Conservation (phyloP, 768 basidiomycete genomes). For the Leucogyrophana mollusca region DNA sequence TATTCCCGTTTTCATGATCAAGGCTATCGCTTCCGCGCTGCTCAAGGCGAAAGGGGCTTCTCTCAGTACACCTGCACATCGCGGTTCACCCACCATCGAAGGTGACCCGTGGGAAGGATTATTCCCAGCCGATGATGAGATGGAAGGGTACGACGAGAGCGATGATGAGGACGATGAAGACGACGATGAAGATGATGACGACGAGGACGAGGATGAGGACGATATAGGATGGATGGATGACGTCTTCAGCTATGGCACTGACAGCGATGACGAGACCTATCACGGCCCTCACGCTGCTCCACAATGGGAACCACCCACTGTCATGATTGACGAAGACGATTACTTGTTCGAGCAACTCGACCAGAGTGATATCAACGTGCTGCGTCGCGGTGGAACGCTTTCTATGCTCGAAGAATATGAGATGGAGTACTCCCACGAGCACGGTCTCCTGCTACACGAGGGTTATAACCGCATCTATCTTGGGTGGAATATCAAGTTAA, state of each 20-base stretch:
- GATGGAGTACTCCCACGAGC: conserved; percentile 53
- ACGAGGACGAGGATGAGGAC: conserved; percentile 22
- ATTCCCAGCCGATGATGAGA: conserved; percentile 49
- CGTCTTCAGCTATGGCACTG: conserved; percentile 23
- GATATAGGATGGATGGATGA: conserved; percentile 17
- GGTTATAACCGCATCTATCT: conserved; percentile 51
- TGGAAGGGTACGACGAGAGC: conserved; percentile 30
- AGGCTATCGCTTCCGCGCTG: conserved; percentile 52
- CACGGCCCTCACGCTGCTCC: conserved; percentile 39
- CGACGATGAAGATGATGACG: conserved; percentile 26
- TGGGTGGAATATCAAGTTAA: conserved; percentile 66
- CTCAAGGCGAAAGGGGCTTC: conserved; percentile 31
- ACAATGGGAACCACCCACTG: conserved; percentile 58
- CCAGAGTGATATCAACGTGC: conserved; percentile 38
- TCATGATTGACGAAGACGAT: conserved; percentile 33
- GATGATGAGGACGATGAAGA: conserved; percentile 23
- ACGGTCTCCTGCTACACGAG: conserved; percentile 50
- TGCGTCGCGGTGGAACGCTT: conserved; percentile 58
- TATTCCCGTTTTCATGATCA: conserved; percentile 67
- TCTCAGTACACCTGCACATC: conserved; percentile 3
- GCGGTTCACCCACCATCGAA: conserved; percentile 34
- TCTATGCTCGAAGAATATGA: conserved; percentile 57
- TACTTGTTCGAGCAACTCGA: conserved; percentile 33
- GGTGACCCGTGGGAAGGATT: conserved; percentile 73
- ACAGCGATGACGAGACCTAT: conserved; percentile 22